Percentiles rank a stretch among this genome's conserved stretches.
phyloP scores from a whole-genome alignment of 257 asterid genomes.

The Rubia yunnanensis region DNA sequence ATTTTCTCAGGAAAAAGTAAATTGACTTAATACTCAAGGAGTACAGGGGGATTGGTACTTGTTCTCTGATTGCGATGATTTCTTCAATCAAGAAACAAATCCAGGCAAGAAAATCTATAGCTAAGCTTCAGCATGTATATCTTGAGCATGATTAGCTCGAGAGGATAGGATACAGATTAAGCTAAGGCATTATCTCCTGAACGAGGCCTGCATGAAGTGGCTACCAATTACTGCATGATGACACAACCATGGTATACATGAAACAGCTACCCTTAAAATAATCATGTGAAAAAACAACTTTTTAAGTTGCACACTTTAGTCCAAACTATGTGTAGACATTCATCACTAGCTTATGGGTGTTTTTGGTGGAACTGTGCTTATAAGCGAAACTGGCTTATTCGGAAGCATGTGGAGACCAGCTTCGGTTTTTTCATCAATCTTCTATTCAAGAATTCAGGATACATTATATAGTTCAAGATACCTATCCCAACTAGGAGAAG shows the following conservation, averaged over 20 bases:
- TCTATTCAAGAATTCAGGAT: too few species aligned
- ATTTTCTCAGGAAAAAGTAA: background rate
- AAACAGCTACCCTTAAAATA: background rate
- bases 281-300: background rate
- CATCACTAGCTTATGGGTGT: background rate
- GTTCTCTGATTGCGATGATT: background rate
- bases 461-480: too few species aligned
- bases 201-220: background rate
- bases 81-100: background rate
- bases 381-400: too few species aligned
- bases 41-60: background rate
- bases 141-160: background rate
- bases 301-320: background rate
- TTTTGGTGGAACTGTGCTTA: too few species aligned
- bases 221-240: background rate
- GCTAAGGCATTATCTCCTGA: background rate
- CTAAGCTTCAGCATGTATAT: background rate
- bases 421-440: too few species aligned
- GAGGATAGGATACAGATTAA: background rate
- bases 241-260: background rate
- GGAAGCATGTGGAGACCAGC: too few species aligned
- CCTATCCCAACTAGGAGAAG: too few species aligned
- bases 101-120: background rate
- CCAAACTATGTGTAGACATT: background rate
- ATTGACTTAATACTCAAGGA: background rate